These are phyloP conservation scores for Yamadazyma siamensis DNA, from an alignment of 1,139 yeast species.

Conservation along the genomic window DNA sequence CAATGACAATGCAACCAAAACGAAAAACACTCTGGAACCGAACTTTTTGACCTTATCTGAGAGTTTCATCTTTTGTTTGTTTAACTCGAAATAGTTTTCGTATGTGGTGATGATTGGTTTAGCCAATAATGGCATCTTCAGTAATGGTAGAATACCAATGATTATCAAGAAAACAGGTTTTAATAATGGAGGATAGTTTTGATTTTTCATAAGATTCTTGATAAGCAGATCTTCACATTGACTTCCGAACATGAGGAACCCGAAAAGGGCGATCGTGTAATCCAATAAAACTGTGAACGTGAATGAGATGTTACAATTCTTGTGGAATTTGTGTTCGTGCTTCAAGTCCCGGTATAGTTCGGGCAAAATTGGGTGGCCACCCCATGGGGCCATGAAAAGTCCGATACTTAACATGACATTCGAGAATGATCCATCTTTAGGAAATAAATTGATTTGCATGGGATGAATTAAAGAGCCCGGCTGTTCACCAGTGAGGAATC, in stretches of 20 bases:
- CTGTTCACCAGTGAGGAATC: constrained; percentile 47
- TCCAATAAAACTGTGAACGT: constrained; percentile 31
- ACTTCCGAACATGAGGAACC: constrained; percentile 41
- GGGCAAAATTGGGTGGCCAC: constrained; percentile 87
- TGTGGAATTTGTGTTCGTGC: constrained; percentile 50
- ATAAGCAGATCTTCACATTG: constrained; percentile 36
- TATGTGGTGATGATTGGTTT: constrained; percentile 42
- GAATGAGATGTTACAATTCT: constrained; percentile 31
- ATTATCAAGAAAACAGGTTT: constrained; percentile 29
- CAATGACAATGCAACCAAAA: constrained; percentile 28
- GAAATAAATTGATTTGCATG: constrained; percentile 48
- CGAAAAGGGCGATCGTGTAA: constrained; percentile 31
- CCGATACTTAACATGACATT: constrained; percentile 58
- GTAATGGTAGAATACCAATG: constrained; percentile 40
- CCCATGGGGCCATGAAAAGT: constrained; percentile 83
- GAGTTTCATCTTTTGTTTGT: constrained; percentile 4
- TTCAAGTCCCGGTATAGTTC: constrained; percentile 80
- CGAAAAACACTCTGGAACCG: constrained; percentile 19
- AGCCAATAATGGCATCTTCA: constrained; percentile 39
- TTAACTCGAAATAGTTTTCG: constrained; percentile 21
- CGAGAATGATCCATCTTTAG: constrained; percentile 41
- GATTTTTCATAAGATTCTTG: constrained; percentile 35
- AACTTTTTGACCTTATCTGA: constrained; percentile 24
- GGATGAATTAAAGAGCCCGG: constrained; percentile 72
- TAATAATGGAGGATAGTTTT: constrained; percentile 30